Conservation (phyloP, 495 filamentous ascomycete genomes). For the Tirmania nivea region DNA sequence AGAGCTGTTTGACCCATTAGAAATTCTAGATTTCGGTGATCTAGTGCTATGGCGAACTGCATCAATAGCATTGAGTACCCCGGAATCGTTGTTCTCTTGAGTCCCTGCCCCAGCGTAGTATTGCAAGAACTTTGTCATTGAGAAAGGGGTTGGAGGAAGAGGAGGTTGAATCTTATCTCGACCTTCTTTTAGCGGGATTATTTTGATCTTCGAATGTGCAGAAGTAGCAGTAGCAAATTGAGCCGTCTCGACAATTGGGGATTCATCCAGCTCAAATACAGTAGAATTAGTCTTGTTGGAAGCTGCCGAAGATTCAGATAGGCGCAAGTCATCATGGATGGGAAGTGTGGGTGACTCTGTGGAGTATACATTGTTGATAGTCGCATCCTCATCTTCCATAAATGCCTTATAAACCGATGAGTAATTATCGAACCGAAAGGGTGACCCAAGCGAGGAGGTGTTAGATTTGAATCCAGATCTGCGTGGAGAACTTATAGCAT, state of each 20-base stretch:
- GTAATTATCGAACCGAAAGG: conserved; percentile 18
- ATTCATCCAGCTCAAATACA: background rate
- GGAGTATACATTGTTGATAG: background rate
- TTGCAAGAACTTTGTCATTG: background rate
- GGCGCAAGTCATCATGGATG: background rate
- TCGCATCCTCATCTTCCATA: conserved; percentile 3
- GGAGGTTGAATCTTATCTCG: background rate
- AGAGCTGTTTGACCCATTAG: conserved; percentile 6
- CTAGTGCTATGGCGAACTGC: background rate
- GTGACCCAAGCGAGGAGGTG: conserved; percentile 18
- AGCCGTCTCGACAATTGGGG: background rate
- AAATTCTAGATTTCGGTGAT: background rate
- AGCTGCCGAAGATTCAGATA: background rate
- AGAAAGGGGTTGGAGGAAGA: background rate
- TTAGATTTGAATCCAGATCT: conserved; percentile 7
- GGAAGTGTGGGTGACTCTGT: background rate
- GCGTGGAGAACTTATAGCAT: conserved; percentile 3
- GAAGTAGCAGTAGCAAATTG: background rate
- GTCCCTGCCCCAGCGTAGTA: background rate
- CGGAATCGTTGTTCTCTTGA: background rate
- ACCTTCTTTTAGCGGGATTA: background rate
- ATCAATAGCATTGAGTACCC: background rate
- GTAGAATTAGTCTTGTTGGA: background rate
- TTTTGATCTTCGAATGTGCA: background rate
- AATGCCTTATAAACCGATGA: conserved; percentile 12